Conservation (phyloP, 2,329 filamentous ascomycete genomes). For the Thielaviopsis punctulata region DNA sequence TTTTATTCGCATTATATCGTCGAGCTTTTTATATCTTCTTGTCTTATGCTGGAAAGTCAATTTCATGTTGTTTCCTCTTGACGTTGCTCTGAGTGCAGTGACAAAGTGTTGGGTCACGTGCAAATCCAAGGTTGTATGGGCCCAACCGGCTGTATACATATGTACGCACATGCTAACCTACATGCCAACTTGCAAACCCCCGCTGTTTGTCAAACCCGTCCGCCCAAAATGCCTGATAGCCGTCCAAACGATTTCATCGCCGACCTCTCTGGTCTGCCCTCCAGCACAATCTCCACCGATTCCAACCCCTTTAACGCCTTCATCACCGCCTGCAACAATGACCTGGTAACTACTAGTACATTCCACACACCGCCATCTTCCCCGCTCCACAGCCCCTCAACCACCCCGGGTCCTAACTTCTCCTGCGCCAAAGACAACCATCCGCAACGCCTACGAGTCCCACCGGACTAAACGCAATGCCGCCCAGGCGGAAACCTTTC, state of each 20-base stretch:
- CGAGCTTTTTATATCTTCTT: not conserved
- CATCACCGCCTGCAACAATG: constrained; percentile 47
- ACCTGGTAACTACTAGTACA: constrained; percentile 38
- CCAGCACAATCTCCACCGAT: not conserved
- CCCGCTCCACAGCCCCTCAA: not conserved
- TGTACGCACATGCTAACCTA: too few species aligned
- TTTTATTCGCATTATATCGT: not conserved
- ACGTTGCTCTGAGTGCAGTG: not conserved
- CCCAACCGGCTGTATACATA: too few species aligned
- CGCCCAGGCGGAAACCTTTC: constrained; percentile 57
- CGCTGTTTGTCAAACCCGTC: not conserved
- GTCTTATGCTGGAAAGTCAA: not conserved
- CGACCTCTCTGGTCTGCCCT: constrained; percentile 4
- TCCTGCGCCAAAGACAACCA: constrained; percentile 26
- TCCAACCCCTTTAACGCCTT: constrained; percentile 31
- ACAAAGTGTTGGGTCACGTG: too few species aligned
- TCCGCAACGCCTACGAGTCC: constrained; percentile 54
- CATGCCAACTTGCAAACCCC: not conserved
- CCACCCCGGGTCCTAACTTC: not conserved
- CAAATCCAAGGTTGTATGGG: too few species aligned
- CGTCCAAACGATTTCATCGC: constrained; percentile 7
- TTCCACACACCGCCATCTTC: not conserved
- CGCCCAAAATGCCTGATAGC: not conserved
- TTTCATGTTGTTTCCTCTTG: not conserved
- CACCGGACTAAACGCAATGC: constrained; percentile 62